These are phyloP conservation scores for Aaosphaeria arxii DNA, from an alignment of 2,329 filamentous ascomycete species.

Conservation along the genomic window DNA sequence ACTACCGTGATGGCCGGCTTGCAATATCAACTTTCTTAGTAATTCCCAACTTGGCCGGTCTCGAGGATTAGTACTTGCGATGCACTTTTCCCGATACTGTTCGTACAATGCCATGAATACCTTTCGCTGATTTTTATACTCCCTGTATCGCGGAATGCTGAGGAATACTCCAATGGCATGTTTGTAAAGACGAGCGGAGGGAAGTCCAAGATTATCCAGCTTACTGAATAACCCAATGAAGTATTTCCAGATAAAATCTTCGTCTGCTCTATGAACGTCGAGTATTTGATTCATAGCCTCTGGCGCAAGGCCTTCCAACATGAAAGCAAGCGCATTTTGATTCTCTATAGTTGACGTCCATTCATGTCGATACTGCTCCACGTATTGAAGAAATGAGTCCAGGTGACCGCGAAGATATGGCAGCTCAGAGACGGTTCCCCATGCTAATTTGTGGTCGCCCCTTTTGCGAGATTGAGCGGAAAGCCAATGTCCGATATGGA, in stretches of 20 bases:
- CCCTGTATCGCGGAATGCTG: slow-evolving; percentile 21
- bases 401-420: slow-evolving; percentile 21
- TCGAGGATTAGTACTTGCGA: slow-evolving; percentile 3
- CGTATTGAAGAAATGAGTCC: slow-evolving; percentile 24
- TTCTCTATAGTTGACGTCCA: slow-evolving; percentile 13
- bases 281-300: slow-evolving; percentile 25
- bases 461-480: not conserved
- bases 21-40: slow-evolving; percentile 17
- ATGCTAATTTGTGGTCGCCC: slow-evolving; percentile 8
- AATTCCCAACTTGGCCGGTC: slow-evolving; percentile 18
- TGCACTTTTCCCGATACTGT: slow-evolving; percentile 14
- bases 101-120: slow-evolving; percentile 24
- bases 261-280: slow-evolving; percentile 13
- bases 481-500: not conserved
- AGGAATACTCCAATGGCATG: slow-evolving; percentile 22
- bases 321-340: slow-evolving; percentile 7
- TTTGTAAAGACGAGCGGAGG: slow-evolving; percentile 20
- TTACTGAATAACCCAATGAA: slow-evolving; percentile 22
- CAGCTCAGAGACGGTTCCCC: slow-evolving; percentile 19
- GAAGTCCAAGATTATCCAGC: slow-evolving; percentile 16
- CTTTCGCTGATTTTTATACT: slow-evolving; percentile 24
- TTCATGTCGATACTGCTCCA: slow-evolving; percentile 21
- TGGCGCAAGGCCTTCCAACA: slow-evolving; percentile 25
- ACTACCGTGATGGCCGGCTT: slow-evolving; percentile 16
- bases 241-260: slow-evolving; percentile 22